These are phyloP conservation scores for Saccharomycopsis olivae DNA, from an alignment of 805 yeast genomes.

Conservation along the genomic window DNA sequence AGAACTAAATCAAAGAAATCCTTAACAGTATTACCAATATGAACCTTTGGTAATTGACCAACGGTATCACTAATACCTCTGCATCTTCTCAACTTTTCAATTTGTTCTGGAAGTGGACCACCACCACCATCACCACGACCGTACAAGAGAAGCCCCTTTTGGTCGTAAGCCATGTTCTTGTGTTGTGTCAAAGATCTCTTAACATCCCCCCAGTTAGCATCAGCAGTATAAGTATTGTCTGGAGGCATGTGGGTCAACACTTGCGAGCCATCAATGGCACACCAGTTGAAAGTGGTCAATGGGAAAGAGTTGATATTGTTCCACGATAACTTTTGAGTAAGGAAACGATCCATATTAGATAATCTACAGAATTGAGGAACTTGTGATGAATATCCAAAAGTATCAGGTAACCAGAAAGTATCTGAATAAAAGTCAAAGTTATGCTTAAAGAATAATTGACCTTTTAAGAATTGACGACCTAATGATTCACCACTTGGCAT, in stretches of 20 bases:
- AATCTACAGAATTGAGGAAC: conserved; percentile 84
- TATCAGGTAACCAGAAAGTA: conserved; percentile 93
- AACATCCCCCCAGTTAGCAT: conserved; percentile 89
- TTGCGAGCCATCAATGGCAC: conserved; percentile 88
- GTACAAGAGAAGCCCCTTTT: conserved; percentile 68
- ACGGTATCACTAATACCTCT: conserved; percentile 78
- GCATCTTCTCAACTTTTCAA: conserved; percentile 85
- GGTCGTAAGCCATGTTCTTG: conserved; percentile 72
- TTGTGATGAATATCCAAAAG: conserved; percentile 94
- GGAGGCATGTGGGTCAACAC: conserved; percentile 98
- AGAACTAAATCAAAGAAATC: conserved; percentile 66
- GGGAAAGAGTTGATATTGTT: conserved; percentile 91
- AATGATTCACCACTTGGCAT: conserved; percentile 91
- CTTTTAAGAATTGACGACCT: conserved; percentile 78
- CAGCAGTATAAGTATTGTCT: conserved; percentile 88
- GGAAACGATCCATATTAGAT: conserved; percentile 76
- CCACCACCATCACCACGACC: conserved; percentile 99
- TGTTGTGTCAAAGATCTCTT: conserved; percentile 70
- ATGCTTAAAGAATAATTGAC: conserved; percentile 75
- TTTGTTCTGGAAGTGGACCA: conserved; percentile 90
- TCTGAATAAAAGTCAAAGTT: conserved; percentile 70
- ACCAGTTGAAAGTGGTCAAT: conserved; percentile 87
- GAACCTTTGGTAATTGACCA: conserved; percentile 72
- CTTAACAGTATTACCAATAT: conserved; percentile 68
- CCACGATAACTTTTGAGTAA: conserved; percentile 95